Conservation (phyloP, 257 asterid species). For the Plantago elongata region DNA sequence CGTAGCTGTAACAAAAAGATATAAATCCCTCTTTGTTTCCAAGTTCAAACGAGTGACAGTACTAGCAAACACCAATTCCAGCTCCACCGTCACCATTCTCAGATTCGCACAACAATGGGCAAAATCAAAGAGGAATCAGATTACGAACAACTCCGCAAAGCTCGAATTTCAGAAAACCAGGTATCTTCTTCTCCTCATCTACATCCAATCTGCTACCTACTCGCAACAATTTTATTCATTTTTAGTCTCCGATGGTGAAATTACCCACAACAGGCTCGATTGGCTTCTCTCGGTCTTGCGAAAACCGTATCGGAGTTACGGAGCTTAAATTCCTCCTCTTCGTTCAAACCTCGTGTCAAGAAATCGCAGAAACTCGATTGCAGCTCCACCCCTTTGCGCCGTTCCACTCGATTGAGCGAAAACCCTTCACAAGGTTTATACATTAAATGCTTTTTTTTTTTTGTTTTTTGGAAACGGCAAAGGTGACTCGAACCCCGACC, state of each 20-base stretch:
- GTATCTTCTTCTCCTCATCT: constrained; percentile 15
- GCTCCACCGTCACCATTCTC: background rate
- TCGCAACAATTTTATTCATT: background rate
- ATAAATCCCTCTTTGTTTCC: constrained; percentile 8
- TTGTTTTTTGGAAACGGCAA: no score
- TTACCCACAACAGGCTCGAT: constrained; percentile 42
- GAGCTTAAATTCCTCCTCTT: constrained; percentile 34
- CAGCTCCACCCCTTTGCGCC: constrained; percentile 52
- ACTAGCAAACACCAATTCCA: no score
- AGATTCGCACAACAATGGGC: constrained; percentile 35
- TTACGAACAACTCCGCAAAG: constrained; percentile 55
- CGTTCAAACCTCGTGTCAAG: constrained; percentile 28
- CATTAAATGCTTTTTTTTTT: background rate
- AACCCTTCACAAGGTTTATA: constrained; percentile 30
- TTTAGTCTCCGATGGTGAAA: background rate
- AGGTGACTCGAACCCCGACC: no score
- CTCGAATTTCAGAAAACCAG: constrained; percentile 67
- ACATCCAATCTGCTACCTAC: background rate
- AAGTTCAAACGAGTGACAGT: background rate
- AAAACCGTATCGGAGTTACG: constrained; percentile 55
- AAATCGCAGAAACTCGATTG: constrained; percentile 36
- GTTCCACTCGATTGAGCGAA: constrained; percentile 53
- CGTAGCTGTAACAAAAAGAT: background rate
- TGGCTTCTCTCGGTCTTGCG: constrained; percentile 54
- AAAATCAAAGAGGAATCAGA: constrained; percentile 42